A percentile compares a stretch with the other conserved stretches of the same genome.
Conservation (phyloP, 1,284 basidiomycete genomes). For the Exsudoporus floridanus region DNA sequence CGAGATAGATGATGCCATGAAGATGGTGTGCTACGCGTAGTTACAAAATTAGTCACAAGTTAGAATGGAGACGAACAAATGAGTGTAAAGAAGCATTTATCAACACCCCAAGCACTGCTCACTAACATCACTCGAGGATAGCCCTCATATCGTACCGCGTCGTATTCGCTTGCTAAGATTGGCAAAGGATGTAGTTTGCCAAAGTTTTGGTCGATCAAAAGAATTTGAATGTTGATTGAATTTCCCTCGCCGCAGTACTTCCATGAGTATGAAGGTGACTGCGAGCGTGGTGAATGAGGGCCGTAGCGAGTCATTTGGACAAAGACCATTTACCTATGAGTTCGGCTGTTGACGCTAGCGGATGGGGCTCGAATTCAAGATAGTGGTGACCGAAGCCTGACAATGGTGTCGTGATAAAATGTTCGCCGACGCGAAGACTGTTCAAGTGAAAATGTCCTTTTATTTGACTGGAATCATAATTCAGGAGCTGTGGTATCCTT, state of each 20-base stretch:
- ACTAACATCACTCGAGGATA: not conserved
- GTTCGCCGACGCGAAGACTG: slow-evolving; percentile 37
- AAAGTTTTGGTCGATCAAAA: slow-evolving; percentile 44
- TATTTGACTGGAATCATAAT: slow-evolving; percentile 44
- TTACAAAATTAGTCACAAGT: slow-evolving; percentile 15
- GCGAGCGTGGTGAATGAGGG: slow-evolving; percentile 7
- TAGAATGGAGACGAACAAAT: slow-evolving; percentile 7
- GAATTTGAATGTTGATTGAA: slow-evolving; percentile 47
- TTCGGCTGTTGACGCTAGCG: slow-evolving; percentile 45
- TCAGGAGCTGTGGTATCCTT: slow-evolving; percentile 40
- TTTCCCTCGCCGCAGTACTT: slow-evolving; percentile 52
- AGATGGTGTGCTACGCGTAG: not conserved
- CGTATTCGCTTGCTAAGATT: slow-evolving; percentile 43
- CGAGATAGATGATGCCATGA: not conserved
- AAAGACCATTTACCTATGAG: slow-evolving; percentile 42
- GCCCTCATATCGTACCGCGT: slow-evolving; percentile 43
- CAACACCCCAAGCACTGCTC: not conserved
- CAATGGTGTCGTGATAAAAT: slow-evolving; percentile 37
- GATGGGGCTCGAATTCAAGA: slow-evolving; percentile 45
- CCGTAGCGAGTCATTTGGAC: not conserved
- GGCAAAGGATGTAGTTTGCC: slow-evolving; percentile 44
- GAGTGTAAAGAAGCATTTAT: not conserved
- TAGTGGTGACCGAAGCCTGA: slow-evolving; percentile 47
- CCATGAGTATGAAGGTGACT: slow-evolving; percentile 61
- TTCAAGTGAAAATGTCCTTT: slow-evolving; percentile 52